Percentiles rank a stretch among this genome's conserved stretches.
phyloP scores from a whole-genome alignment of 208 protist genomes.

The Herpetomonas samuelpessoai region DNA sequence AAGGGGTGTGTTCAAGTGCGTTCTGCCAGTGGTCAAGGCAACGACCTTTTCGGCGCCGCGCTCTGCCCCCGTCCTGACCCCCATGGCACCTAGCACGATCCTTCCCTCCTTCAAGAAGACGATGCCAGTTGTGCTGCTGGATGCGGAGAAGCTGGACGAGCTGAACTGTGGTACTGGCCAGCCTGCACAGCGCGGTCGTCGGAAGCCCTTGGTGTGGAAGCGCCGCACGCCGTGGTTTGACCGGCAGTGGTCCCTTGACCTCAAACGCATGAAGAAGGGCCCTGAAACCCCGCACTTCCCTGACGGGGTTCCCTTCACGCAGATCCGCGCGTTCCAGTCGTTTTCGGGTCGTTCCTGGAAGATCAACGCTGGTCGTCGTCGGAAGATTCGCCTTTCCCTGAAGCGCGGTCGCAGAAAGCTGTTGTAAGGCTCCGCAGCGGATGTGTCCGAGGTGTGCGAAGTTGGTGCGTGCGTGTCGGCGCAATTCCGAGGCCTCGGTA shows the following conservation, averaged over 20 bases:
- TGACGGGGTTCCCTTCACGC: constrained; percentile 82
- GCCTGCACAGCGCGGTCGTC: constrained; percentile 73
- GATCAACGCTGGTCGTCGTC: constrained; percentile 80
- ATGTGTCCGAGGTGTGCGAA: too few species aligned
- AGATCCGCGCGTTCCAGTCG: constrained; percentile 84
- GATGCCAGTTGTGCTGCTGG: constrained; percentile 75
- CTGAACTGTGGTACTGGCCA: constrained; percentile 75
- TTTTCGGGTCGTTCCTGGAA: constrained; percentile 85
- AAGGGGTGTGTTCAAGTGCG: constrained; percentile 25
- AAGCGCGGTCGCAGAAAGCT: constrained; percentile 86
- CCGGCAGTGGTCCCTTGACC: constrained; percentile 82
- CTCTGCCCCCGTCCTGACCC: constrained; percentile 12
- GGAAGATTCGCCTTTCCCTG: constrained; percentile 85
- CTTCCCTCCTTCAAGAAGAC: constrained; percentile 41
- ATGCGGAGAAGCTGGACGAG: constrained; percentile 41
- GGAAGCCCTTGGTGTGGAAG: constrained; percentile 86
- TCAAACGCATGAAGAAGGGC: constrained; percentile 78
- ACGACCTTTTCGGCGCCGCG: constrained; percentile 43
- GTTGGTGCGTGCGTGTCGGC: too few species aligned
- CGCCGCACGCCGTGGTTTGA: constrained; percentile 91
- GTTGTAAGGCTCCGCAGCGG: too few species aligned
- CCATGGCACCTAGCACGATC: constrained; percentile 17
- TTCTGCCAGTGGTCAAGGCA: constrained; percentile 44
- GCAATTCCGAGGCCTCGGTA: too few species aligned
- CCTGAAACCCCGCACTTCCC: constrained; percentile 83